Evolutionary conservation across 495 filamentous ascomycete species (phyloP).

Genomic region (Tuber umbilicatum): DNA sequence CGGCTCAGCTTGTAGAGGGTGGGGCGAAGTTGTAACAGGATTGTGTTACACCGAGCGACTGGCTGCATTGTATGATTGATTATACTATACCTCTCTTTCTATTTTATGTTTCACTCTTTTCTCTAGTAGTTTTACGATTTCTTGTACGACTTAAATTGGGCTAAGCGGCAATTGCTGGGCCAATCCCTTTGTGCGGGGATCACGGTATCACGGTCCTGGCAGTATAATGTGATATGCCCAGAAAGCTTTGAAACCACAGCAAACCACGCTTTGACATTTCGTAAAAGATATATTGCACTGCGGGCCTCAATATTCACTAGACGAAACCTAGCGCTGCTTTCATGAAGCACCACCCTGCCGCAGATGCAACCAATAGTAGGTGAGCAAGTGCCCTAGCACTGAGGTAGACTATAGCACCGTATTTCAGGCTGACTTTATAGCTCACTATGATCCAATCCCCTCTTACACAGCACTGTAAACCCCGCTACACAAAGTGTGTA

Average conservation of each 20-base stretch:
- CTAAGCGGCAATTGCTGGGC: background rate
- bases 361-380: background rate
- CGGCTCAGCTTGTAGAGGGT: slow-evolving; percentile 66
- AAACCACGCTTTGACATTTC: background rate
- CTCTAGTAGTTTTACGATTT: background rate
- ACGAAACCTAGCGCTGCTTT: background rate
- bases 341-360: background rate
- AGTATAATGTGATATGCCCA: background rate
- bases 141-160: background rate
- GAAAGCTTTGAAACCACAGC: background rate
- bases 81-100: background rate
- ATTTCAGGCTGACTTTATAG: background rate
- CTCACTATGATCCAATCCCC: background rate
- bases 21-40: slow-evolving; percentile 54
- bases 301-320: background rate
- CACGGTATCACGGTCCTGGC: background rate
- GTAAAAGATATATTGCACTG: background rate
- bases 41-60: background rate
- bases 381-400: background rate
- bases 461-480: background rate
- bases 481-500: background rate
- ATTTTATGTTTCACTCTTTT: background rate
- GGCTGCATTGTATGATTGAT: background rate
- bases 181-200: background rate
- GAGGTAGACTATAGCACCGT: too few species aligned